These are phyloP conservation scores for Penicillium paneum DNA, from an alignment of 2,329 filamentous ascomycete genomes.

Conservation along the genomic window DNA sequence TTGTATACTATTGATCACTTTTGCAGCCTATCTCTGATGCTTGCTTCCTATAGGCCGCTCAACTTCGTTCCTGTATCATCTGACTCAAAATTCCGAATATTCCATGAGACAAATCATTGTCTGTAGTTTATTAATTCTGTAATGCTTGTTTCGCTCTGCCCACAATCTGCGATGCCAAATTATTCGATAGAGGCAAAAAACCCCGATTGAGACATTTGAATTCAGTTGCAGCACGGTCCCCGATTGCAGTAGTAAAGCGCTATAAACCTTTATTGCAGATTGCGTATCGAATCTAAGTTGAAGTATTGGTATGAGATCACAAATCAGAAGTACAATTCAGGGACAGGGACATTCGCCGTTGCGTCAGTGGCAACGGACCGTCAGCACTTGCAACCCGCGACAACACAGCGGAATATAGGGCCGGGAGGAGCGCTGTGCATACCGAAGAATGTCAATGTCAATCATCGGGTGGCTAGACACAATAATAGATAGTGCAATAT, in stretches of 20 bases:
- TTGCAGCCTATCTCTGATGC: not conserved
- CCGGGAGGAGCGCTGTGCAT: not conserved
- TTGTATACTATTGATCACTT: constrained; percentile 6
- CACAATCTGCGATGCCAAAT: no score
- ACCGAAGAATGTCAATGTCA: constrained; percentile 5
- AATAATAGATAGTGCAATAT: not conserved
- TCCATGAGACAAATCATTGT: constrained; percentile 5
- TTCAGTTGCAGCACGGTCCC: not conserved
- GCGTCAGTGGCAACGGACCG: constrained; percentile 1
- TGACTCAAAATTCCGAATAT: constrained; percentile 3
- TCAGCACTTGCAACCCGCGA: not conserved
- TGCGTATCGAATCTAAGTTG: not conserved
- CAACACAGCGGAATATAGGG: not conserved
- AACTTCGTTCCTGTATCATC: constrained; percentile 5
- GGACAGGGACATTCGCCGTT: not conserved
- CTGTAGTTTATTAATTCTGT: not conserved
- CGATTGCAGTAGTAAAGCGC: not conserved
- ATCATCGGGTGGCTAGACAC: not conserved
- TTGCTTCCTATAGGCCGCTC: not conserved
- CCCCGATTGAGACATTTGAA: not conserved
- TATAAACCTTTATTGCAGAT: not conserved
- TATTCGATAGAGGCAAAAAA: not conserved
- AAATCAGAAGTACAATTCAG: not conserved
- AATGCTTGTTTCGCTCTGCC: not conserved
- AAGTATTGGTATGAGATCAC: not conserved